A percentile compares a stretch with the other conserved stretches of the same genome.
Conservation (phyloP, 1,284 basidiomycete species). For the Chondrostereum purpureum region DNA sequence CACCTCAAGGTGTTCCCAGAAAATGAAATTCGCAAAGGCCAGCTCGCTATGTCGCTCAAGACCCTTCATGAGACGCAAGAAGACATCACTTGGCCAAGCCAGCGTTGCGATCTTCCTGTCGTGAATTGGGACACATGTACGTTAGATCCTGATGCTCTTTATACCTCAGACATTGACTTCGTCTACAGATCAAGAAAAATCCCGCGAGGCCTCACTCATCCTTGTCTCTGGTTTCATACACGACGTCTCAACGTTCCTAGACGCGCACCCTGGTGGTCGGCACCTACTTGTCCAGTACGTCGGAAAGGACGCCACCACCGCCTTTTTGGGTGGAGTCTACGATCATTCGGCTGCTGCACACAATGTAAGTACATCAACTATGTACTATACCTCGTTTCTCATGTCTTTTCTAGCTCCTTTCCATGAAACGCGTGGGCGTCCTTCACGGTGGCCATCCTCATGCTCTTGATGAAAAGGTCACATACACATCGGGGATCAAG, state of each 20-base stretch:
- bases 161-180: too few relatives aligned
- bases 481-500: too few relatives aligned
- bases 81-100: conserved; percentile 72
- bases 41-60: conserved; percentile 90
- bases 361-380: conserved; percentile 49
- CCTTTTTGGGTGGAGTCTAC: conserved; percentile 82
- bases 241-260: conserved; percentile 67
- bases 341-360: conserved; percentile 82
- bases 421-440: conserved; percentile 80
- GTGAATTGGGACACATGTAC: conserved; percentile 77
- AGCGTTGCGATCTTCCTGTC: conserved; percentile 69
- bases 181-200: conserved; percentile 63
- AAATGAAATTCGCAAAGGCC: conserved; percentile 88
- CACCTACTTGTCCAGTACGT: conserved; percentile 54
- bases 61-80: conserved; percentile 69
- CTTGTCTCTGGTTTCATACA: conserved; percentile 78
- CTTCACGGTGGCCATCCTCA: conserved; percentile 54
- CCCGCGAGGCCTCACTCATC: conserved; percentile 61
- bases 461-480: background rate
- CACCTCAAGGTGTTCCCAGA: conserved; percentile 88
- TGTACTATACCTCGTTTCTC: conserved; percentile 8
- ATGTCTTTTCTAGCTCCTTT: conserved; percentile 46
- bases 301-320: conserved; percentile 78
- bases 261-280: conserved; percentile 79
- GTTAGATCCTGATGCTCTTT: conserved; percentile 21